Evolutionary conservation across 2,329 filamentous ascomycete species (phyloP), one percentile per base, ranked within the genome.

Genomic region (Lithohypha guttulata): DNA sequence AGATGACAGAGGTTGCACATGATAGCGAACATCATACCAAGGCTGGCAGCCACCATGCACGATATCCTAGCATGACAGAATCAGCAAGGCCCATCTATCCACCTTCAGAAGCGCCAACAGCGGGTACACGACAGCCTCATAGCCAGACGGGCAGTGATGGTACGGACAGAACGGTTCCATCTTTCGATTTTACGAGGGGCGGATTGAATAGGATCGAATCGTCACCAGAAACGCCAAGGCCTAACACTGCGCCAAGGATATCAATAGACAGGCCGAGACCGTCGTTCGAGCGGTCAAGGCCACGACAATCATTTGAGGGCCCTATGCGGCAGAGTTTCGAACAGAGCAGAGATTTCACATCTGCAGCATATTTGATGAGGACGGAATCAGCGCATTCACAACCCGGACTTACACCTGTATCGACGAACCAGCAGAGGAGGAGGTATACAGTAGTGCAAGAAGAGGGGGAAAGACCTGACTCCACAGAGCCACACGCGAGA

Each of bases 121-220:
- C 76, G 31, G 77, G 76, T 30, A 89, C 82, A 21, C 81, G 91
- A 57, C 89, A 86, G 49, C 79, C 80, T 35, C 71, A 76, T 51
- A 91, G 84, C 53, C 84, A 93, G 56, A 93, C 89, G 52, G 85
- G 86, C 44, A 95, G 87, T 62, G 87, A 94, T 60, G 89, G 85
- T 45, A 95, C 91, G 34, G 87, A 93, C 53, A 93, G 86, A 59
- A 93, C 85, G 15, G 46, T 42, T 22, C 49, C 46, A 8, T 52
- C 50, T 2, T 39, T 52, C 32, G 49, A 53, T 22, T 39, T 44
- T 18, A 18, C 41, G 1, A 30, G 19, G 14, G 9, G 33, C 2
- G 20, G 18, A 22, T 6, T 29, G 18, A 17, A 6, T 7, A 21
- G 19, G 15, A 13, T 22, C n/a, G 18, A 30, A n/a, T 21, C 35